Base-by-base conservation (phyloP, 2,329 filamentous ascomycete species). In the Aureobasidium zeae region DNA sequence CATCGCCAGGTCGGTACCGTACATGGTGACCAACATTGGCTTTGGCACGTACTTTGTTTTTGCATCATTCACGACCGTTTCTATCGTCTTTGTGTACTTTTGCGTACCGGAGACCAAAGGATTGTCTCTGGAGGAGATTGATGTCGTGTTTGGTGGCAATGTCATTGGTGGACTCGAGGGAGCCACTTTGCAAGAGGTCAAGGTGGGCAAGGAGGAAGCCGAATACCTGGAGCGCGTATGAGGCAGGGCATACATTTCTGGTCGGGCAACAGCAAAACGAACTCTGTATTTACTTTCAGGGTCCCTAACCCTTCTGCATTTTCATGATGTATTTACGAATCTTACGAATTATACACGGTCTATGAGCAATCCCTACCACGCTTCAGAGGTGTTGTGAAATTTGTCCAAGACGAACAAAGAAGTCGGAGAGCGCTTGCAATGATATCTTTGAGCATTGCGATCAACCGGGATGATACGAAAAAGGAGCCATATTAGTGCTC, bases 11-110 rank as follows among this genome's bases (percentile, higher is more conserved):
- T 57, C 61, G 0, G 48, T 67, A 6, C 65, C 65, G 1, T 54
- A 55, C 21, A 68, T 67, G 57, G 65, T 62, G 39, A 57, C 56
- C 1, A 56, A 54, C 22, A 63, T 66, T 51, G 57, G 55, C n/a
- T 66, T 57, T 47, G 62, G 63, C 2, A 60, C 59, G 0, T 66
- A 63, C 44, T 57, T 66, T 32, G 65, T 68, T 53, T 68, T 66
- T 44, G 65, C 62, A 2, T 55, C 49, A 3, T 57, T 55, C 47
- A 52, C 65, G 36, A 48, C 65, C n/a, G 49, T 56, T 13, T 63
- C 63, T 4, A 59, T 55, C 15, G 44, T 60, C 8, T 67, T 61
- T 48, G 60, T 62, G 1, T 66, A 54, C 50, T 65, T 66, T 51
- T 63, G 59, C 49, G 61, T 64, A 22, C 59, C 59, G 21, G 62